phyloP scores from a whole-genome alignment of 2,329 filamentous ascomycete genomes.

The Fusarium continuum region DNA sequence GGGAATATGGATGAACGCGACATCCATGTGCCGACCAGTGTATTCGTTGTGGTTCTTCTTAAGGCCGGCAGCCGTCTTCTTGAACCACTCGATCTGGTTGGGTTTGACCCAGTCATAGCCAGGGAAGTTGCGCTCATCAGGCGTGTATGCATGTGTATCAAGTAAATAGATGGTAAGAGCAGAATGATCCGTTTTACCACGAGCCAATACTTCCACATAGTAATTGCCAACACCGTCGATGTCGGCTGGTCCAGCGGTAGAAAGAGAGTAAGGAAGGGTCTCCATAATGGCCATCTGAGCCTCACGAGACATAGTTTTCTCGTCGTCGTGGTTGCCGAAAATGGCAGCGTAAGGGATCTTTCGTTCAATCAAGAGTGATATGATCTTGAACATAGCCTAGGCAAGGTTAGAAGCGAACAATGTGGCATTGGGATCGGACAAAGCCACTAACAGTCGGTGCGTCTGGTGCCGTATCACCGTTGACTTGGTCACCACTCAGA shows the following conservation, averaged over 20 bases:
- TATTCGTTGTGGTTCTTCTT: conserved; percentile 85
- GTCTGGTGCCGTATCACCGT: conserved; percentile 91
- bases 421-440: background rate
- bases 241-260: conserved; percentile 81
- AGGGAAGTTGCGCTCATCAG: conserved; percentile 85
- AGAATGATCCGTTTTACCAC: conserved; percentile 81
- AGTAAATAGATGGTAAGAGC: conserved; percentile 94
- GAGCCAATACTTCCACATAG: conserved; percentile 86
- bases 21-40: conserved; percentile 90
- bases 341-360: conserved; percentile 94
- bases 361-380: conserved; percentile 82
- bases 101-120: conserved; percentile 98
- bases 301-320: conserved; percentile 79
- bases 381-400: conserved; percentile 91
- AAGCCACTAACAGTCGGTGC: conserved; percentile 77
- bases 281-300: conserved; percentile 88
- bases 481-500: conserved; percentile 92
- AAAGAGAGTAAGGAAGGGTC: conserved; percentile 87
- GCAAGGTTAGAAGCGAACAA: conserved; percentile 16
- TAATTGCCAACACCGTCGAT: conserved; percentile 96
- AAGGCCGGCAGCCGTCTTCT: conserved; percentile 75
- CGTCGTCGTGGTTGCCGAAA: conserved; percentile 98
- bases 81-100: conserved; percentile 95
- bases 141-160: conserved; percentile 91
- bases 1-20: conserved; percentile 97